These are phyloP conservation scores for Rhodosporidiobolus odoratus DNA, from an alignment of 768 basidiomycete genomes.

Conservation along the genomic window DNA sequence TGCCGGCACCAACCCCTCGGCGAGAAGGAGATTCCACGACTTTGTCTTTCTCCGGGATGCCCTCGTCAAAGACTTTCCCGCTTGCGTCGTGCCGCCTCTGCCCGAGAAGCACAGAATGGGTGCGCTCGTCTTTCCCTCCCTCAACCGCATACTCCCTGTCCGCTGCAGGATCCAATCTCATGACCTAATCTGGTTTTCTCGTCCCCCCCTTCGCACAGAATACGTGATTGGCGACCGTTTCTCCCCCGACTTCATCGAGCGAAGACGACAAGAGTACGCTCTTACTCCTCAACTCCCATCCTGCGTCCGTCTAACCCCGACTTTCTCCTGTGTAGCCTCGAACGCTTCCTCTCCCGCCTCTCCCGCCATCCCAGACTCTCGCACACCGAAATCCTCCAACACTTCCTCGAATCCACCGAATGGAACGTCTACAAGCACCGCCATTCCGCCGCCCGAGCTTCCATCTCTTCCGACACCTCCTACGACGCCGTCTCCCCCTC, in stretches of 20 bases:
- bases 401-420: conserved; percentile 96
- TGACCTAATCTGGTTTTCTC: background rate
- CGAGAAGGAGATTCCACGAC: conserved; percentile 89
- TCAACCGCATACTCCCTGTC: too few species aligned
- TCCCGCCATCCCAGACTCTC: conserved; percentile 91
- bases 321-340: conserved; percentile 56
- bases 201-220: conserved; percentile 53
- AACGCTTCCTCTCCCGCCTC: conserved; percentile 84
- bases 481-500: conserved; percentile 60
- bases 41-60: conserved; percentile 90
- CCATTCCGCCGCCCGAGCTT: conserved; percentile 61
- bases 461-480: conserved; percentile 59
- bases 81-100: conserved; percentile 93
- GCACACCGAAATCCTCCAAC: conserved; percentile 79
- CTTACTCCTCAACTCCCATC: background rate
- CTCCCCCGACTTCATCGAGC: conserved; percentile 94
- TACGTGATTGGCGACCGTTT: conserved; percentile 97
- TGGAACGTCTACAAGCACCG: conserved; percentile 99
- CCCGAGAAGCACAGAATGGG: conserved; percentile 96
- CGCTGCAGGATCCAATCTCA: too few species aligned
- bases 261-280: conserved; percentile 55
- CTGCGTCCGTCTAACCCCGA: background rate
- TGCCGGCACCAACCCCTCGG: conserved; percentile 64
- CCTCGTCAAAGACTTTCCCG: conserved; percentile 84
- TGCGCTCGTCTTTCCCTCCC: conserved; percentile 48